Percentiles rank a stretch among this genome's conserved stretches.
These are phyloP conservation scores for Saturnispora halmiae DNA, from an alignment of 805 yeast genomes.

Conservation along the genomic window DNA sequence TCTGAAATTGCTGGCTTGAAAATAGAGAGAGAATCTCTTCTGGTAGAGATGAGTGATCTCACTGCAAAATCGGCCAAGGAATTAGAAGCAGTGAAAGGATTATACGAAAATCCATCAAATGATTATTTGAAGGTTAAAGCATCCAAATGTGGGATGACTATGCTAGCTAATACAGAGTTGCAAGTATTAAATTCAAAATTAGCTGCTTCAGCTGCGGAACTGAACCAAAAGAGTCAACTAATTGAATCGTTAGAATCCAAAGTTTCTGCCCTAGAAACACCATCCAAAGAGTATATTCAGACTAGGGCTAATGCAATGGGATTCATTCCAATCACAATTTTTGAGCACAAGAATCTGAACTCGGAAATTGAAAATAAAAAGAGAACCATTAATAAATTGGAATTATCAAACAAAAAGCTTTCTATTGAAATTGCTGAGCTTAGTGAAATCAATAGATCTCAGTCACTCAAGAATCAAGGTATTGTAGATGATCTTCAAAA, in stretches of 20 bases:
- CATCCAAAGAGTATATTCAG: slow-evolving; percentile 23
- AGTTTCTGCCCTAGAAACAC: slow-evolving; percentile 15
- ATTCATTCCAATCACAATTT: slow-evolving; percentile 16
- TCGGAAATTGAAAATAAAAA: slow-evolving; percentile 3
- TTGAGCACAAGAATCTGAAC: slow-evolving; percentile 12
- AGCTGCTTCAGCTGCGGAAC: not conserved
- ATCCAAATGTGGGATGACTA: not conserved
- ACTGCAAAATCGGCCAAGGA: slow-evolving; percentile 2
- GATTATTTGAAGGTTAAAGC: slow-evolving; percentile 11
- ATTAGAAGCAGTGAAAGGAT: slow-evolving; percentile 3
- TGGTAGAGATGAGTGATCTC: not conserved
- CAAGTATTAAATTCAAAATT: slow-evolving; percentile 1
- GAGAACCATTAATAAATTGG: slow-evolving; percentile 1
- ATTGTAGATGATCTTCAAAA: not conserved
- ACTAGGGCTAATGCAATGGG: slow-evolving; percentile 15
- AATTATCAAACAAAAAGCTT: slow-evolving; percentile 1
- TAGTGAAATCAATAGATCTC: not conserved
- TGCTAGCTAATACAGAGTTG: slow-evolving; percentile 3
- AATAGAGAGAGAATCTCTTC: not conserved
- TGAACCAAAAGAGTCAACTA: slow-evolving; percentile 7
- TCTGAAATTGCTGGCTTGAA: not conserved
- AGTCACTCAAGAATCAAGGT: not conserved
- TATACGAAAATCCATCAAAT: slow-evolving; percentile 11
- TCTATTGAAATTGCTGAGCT: not conserved
- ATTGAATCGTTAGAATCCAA: slow-evolving; percentile 6